phyloP scores from a whole-genome alignment of 306 rosid species.

The Gynostemma pentaphyllum region DNA sequence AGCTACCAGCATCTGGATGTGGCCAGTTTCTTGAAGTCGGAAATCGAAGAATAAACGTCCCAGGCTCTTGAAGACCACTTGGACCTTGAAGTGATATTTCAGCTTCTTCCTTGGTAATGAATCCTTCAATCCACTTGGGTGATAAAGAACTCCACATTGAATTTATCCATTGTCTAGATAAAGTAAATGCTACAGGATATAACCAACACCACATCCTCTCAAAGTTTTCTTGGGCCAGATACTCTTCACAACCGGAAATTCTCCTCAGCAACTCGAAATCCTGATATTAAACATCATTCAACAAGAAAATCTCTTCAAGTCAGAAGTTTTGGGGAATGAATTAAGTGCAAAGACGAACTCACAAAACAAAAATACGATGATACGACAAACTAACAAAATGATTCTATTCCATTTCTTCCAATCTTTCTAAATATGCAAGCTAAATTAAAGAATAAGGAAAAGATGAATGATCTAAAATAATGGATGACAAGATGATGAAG shows the following conservation, averaged over 20 bases:
- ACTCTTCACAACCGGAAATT: slow-evolving; percentile 68
- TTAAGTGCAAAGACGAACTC: background rate
- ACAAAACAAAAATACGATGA: background rate
- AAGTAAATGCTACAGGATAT: slow-evolving; percentile 67
- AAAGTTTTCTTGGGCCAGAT: slow-evolving; percentile 59
- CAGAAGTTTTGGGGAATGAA: background rate
- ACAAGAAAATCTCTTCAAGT: background rate
- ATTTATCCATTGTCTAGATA: slow-evolving; percentile 62
- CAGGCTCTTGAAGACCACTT: slow-evolving; percentile 73
- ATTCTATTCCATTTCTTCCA: too few species aligned
- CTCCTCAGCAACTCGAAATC: slow-evolving; percentile 72
- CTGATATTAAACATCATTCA: slow-evolving; percentile 25
- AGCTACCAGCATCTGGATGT: slow-evolving; percentile 90
- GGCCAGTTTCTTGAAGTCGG: slow-evolving; percentile 99
- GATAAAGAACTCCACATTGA: slow-evolving; percentile 72
- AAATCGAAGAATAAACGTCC: slow-evolving; percentile 82
- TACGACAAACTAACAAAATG: too few species aligned
- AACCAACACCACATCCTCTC: slow-evolving; percentile 98
- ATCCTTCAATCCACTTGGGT: slow-evolving; percentile 96
- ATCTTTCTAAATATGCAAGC: too few species aligned
- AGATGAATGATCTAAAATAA: too few species aligned
- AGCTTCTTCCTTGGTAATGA: slow-evolving; percentile 87
- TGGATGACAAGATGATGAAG: too few species aligned
- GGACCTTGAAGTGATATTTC: slow-evolving; percentile 83
- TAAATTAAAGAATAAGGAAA: too few species aligned